Evolutionary conservation across 805 yeast genomes (phyloP).

Genomic region (Myxozyma vanderwaltii): DNA sequence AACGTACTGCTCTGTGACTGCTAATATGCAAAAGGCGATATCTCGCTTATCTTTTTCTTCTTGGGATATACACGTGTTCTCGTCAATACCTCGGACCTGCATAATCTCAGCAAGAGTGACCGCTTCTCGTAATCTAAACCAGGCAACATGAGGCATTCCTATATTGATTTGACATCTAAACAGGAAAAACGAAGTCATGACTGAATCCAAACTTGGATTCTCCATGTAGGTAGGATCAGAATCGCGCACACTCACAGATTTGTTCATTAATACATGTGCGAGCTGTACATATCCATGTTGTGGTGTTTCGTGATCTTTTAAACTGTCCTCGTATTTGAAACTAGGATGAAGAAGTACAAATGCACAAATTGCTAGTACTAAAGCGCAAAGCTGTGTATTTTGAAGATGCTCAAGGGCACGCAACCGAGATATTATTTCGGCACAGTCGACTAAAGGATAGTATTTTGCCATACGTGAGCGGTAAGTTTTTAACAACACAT

Average conservation of each 20-base stretch:
- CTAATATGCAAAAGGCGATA: conserved; percentile 10
- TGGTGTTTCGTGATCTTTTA: neutral
- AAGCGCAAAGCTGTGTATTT: neutral
- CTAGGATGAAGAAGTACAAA: neutral
- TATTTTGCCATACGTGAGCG: neutral
- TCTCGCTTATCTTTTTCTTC: conserved; percentile 1
- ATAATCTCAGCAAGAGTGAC: conserved; percentile 17
- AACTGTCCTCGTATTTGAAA: neutral
- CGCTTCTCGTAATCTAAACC: conserved; percentile 21
- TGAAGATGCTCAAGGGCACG: neutral
- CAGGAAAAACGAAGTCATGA: neutral
- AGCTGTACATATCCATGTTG: neutral
- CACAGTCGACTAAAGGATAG: neutral
- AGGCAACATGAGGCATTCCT: neutral
- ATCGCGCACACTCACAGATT: neutral
- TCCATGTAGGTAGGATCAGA: neutral
- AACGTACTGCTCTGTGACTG: conserved; percentile 21
- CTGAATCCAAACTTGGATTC: neutral
- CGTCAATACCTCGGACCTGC: neutral
- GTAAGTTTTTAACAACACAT: neutral
- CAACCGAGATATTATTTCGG: neutral
- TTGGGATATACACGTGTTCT: neutral
- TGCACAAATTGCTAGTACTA: neutral
- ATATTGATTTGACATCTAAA: neutral
- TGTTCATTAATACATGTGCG: neutral